These are phyloP conservation scores for Polytrichum commune DNA, from an alignment of 225 moss, liverwort and hornwort species.

Conservation along the genomic window DNA sequence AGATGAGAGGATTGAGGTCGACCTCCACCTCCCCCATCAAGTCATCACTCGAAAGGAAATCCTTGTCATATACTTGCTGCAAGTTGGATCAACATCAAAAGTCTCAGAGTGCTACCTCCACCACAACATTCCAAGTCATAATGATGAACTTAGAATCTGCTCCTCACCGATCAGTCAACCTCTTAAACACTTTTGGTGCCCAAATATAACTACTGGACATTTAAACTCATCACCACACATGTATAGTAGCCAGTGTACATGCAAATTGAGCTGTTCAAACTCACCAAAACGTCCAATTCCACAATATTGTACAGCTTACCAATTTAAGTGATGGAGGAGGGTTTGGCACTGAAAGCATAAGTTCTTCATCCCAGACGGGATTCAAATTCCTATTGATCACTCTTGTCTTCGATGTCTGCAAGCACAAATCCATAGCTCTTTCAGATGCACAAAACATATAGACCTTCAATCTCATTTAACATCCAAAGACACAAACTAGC, in stretches of 20 bases:
- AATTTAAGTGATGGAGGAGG: conserved; percentile 78
- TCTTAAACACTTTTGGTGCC: neutral
- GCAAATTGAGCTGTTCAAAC: neutral
- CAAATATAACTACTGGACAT: neutral
- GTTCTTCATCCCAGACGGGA: conserved; percentile 97
- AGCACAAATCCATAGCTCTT: neutral
- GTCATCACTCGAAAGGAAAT: conserved; percentile 85
- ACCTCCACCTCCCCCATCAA: conserved; percentile 83
- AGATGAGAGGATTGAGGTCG: conserved; percentile 77
- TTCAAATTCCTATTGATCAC: conserved; percentile 94
- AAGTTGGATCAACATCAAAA: conserved; percentile 9
- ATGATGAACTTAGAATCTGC: too few species aligned
- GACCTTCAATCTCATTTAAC: too few species aligned
- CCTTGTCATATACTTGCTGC: conserved; percentile 95
- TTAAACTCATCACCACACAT: neutral
- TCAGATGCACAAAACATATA: neutral
- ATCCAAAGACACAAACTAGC: too few species aligned
- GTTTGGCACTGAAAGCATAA: conserved; percentile 89
- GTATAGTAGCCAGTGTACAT: neutral
- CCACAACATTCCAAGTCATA: too few species aligned
- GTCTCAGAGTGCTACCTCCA: too few species aligned
- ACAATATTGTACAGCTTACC: conserved; percentile 29
- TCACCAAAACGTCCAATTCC: neutral
- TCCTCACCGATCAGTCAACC: too few species aligned
- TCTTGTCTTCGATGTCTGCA: conserved; percentile 73